Conservation (phyloP, 2,329 filamentous ascomycete species). For the Pyrenophora teres region DNA sequence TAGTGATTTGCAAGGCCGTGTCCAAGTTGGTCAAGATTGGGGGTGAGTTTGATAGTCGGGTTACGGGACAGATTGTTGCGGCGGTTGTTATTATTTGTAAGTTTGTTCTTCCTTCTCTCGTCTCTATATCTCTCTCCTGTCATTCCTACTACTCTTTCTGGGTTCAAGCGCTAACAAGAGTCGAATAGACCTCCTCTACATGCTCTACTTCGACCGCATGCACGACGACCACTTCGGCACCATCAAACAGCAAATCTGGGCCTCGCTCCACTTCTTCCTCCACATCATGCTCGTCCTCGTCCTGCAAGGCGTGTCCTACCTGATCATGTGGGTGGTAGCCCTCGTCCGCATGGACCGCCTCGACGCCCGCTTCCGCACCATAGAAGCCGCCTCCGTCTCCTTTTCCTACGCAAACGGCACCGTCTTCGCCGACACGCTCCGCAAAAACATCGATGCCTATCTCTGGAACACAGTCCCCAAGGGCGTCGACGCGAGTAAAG, state of each 20-base stretch:
- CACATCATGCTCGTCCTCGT: conserved; percentile 26
- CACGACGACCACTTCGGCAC: conserved; percentile 39
- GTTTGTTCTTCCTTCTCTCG: too few relatives aligned
- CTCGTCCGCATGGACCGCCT: conserved; percentile 8
- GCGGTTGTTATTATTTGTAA: conserved; percentile 39
- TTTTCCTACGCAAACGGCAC: conserved; percentile 8
- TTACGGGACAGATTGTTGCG: conserved; percentile 42
- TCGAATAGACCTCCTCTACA: conserved; percentile 34
- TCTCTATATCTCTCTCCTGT: too few relatives aligned
- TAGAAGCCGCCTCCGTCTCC: conserved; percentile 1
- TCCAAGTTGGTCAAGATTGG: conserved; percentile 44
- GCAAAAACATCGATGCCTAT: conserved; percentile 4
- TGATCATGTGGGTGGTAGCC: conserved; percentile 40
- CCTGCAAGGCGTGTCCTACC: conserved; percentile 40
- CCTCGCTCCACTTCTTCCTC: conserved; percentile 39
- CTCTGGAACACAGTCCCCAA: conserved; percentile 32
- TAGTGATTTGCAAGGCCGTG: conserved; percentile 43
- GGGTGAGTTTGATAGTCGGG: conserved; percentile 27
- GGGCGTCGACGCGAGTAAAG: conserved; percentile 28
- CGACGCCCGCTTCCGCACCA: conserved; percentile 17
- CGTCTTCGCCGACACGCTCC: background rate
- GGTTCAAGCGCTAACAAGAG: too few relatives aligned
- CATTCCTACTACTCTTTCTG: too few relatives aligned
- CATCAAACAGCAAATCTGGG: conserved; percentile 43
- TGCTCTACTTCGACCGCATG: conserved; percentile 43